Evolutionary conservation across 2,329 filamentous ascomycete species (phyloP), one percentile per base, ranked within the genome.

Genomic region (Pyrenochaeta sp.): DNA sequence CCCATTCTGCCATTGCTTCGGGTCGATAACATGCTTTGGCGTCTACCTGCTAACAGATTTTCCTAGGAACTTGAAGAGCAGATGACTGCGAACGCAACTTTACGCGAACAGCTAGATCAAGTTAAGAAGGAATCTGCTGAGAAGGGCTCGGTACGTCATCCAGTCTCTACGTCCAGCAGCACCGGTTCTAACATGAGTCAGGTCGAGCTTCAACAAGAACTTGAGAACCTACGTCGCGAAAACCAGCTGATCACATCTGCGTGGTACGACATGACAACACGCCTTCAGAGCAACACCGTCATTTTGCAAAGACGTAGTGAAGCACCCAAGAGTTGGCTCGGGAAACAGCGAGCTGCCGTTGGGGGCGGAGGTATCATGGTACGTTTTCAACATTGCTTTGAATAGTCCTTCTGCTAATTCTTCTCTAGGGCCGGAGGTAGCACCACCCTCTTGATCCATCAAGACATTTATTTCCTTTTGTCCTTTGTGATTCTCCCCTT

Each of bases 251-350:
- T 95, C 60, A 79, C 86, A 18, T 88, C 85, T n/a, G 90, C 90
- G 2, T 95, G 89, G 89, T 92, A 92, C 73, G 89, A 93, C 69
- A 81, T 94, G 61, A 85, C 86, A 18, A 86, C 81, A 65, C 80
- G 90, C 37, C 72, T 95, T 57, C 89, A 94, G 73, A 91, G 88
- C 74, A 93, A 92, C 68, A 88, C 89, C 51, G 86, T 93, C 28
- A 84, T 89, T 41, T 73, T 95, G 51, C 87, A 91, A 65, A 78
- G 90, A 55, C 81, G 88, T 57, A 83, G 84, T 58, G 88, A 93
- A 59, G 81, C 82, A 57, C 87, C 89, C 10, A 87, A 84, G 72
- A 92, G 88, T 72, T 95, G 89, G 88, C 74, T 95, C 59, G 89
- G 89, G 63, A 91, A 89, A 77, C 89, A 94, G 78, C 82, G 89